phyloP scores from a whole-genome alignment of 2,329 filamentous ascomycete species.

The Phialocephala sp. region DNA sequence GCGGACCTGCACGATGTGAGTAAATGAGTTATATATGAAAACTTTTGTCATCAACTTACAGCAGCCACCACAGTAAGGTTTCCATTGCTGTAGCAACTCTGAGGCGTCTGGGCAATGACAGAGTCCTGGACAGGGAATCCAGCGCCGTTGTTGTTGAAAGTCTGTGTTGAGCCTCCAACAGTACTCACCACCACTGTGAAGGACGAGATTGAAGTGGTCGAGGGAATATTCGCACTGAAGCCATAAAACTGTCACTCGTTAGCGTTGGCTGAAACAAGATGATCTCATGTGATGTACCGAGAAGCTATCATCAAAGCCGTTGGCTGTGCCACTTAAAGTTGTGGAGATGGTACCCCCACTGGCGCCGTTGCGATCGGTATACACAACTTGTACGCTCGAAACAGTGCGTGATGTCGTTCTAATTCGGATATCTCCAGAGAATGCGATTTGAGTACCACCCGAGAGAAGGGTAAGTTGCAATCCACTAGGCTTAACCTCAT shows the following conservation, averaged over 20 bases:
- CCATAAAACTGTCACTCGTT: slow-evolving; percentile 36
- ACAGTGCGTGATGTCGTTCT: slow-evolving; percentile 56
- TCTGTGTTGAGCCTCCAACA: slow-evolving; percentile 51
- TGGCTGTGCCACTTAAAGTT: slow-evolving; percentile 53
- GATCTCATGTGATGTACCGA: slow-evolving; percentile 52
- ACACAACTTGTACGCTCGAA: slow-evolving; percentile 56
- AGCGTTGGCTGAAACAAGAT: background rate
- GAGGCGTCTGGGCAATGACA: slow-evolving; percentile 59
- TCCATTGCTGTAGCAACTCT: slow-evolving; percentile 56
- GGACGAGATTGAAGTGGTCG: slow-evolving; percentile 65
- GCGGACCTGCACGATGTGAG: slow-evolving; percentile 30
- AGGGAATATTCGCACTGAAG: slow-evolving; percentile 53
- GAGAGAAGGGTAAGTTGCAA: slow-evolving; percentile 59
- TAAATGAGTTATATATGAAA: background rate
- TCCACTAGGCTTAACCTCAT: slow-evolving; percentile 63
- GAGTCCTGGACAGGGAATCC: slow-evolving; percentile 60
- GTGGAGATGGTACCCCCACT: slow-evolving; percentile 53
- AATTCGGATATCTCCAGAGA: slow-evolving; percentile 63
- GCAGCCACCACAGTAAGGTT: slow-evolving; percentile 39
- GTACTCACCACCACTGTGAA: slow-evolving; percentile 60
- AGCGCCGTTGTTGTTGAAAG: slow-evolving; percentile 62
- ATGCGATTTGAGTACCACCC: slow-evolving; percentile 53
- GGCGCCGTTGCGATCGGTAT: slow-evolving; percentile 60
- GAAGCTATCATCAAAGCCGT: slow-evolving; percentile 67
- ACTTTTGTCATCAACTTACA: slow-evolving; percentile 25